These are phyloP conservation scores for Elaphomyces granulatus DNA, from an alignment of 495 filamentous ascomycete species.

Conservation along the genomic window DNA sequence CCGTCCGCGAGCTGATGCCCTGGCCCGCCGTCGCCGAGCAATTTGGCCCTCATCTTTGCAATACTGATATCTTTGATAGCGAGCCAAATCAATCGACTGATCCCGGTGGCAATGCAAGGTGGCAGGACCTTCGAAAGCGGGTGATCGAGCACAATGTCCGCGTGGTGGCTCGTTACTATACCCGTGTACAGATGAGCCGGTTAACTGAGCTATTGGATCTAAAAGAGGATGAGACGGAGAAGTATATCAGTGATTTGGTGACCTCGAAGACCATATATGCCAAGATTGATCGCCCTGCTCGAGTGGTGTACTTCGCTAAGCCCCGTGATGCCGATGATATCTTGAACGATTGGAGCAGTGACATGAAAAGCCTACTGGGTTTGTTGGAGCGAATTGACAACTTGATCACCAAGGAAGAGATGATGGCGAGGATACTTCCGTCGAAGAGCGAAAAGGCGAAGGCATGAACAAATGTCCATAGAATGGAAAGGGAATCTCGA, in stretches of 20 bases:
- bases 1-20: conserved; percentile 90
- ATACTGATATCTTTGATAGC: conserved; percentile 69
- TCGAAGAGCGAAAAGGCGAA: conserved; percentile 42
- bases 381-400: conserved; percentile 91
- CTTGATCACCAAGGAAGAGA: conserved; percentile 98
- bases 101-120: conserved; percentile 64
- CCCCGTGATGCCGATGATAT: conserved; percentile 92
- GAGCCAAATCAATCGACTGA: conserved; percentile 46
- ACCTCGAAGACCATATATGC: conserved; percentile 94
- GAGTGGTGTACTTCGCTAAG: conserved; percentile 85
- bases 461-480: conserved; percentile 15
- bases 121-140: conserved; percentile 88
- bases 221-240: conserved; percentile 89
- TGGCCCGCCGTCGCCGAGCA: conserved; percentile 83
- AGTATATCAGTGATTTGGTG: conserved; percentile 90
- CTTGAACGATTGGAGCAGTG: conserved; percentile 95
- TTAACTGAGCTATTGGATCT: conserved; percentile 82
- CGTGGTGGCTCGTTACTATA: conserved; percentile 97
- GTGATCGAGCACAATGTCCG: conserved; percentile 99
- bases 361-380: conserved; percentile 94
- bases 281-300: conserved; percentile 89
- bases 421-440: conserved; percentile 95
- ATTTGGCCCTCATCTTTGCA: conserved; percentile 78
- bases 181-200: conserved; percentile 80
- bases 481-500: too few relatives aligned